A percentile compares a stretch with the other conserved stretches of the same genome.
Conservation (phyloP, 768 basidiomycete genomes). For the Tricholoma furcatifolium region DNA sequence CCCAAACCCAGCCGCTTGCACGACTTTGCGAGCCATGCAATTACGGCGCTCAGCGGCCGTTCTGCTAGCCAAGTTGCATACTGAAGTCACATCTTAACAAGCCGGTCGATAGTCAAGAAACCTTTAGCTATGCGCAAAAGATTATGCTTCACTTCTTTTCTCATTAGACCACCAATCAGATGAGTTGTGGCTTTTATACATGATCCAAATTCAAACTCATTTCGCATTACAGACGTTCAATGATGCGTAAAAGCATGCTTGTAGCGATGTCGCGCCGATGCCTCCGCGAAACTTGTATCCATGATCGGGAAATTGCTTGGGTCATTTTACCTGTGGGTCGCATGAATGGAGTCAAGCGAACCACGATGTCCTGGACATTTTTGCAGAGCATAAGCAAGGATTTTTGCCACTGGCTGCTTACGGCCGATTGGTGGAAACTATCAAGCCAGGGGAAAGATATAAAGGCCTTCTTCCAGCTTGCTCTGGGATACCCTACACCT, state of each 20-base stretch:
- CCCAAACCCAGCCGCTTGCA: conserved; percentile 39
- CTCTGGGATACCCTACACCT: conserved; percentile 18
- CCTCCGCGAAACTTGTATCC: conserved; percentile 16
- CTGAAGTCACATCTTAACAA: conserved; percentile 43
- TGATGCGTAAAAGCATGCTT: conserved; percentile 39
- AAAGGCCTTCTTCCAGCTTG: conserved; percentile 25
- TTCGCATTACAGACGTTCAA: conserved; percentile 30
- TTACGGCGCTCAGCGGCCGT: conserved; percentile 50
- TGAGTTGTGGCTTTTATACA: conserved; percentile 20
- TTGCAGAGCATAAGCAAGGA: conserved; percentile 36
- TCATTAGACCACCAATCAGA: conserved; percentile 56
- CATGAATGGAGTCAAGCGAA: conserved; percentile 46
- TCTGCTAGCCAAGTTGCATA: conserved; percentile 56
- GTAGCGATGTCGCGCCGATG: conserved; percentile 31
- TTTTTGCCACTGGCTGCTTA: conserved; percentile 41
- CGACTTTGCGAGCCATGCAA: conserved; percentile 40
- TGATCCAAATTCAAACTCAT: not conserved
- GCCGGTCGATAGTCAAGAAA: conserved; percentile 40
- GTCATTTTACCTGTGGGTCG: conserved; percentile 48
- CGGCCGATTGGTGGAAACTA: conserved; percentile 36
- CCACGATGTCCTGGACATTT: conserved; percentile 28
- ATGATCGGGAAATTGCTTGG: conserved; percentile 56
- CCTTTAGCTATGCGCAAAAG: conserved; percentile 36
- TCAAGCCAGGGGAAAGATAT: conserved; percentile 21
- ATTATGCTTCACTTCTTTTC: conserved; percentile 21